Conservation (phyloP, 2,329 filamentous ascomycete species). For the Botrytis aclada region DNA sequence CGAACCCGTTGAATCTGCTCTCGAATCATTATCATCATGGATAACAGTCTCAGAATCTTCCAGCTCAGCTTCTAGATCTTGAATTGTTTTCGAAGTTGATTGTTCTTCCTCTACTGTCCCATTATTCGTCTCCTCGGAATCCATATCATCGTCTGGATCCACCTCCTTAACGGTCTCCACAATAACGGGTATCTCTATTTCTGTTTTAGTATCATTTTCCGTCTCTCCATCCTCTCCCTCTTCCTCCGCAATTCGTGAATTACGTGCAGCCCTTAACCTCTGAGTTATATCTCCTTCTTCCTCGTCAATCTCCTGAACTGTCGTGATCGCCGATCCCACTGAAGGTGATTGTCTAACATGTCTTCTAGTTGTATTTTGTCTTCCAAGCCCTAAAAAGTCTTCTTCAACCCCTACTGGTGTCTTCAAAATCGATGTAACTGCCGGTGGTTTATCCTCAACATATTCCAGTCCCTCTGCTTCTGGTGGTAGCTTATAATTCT, state of each 20-base stretch:
- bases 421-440: slow-evolving; percentile 40
- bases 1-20: slow-evolving; percentile 11
- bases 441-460: slow-evolving; percentile 42
- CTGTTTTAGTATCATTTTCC: slow-evolving; percentile 22
- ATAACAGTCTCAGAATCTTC: slow-evolving; percentile 10
- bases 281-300: slow-evolving; percentile 58
- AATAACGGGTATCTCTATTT: slow-evolving; percentile 36
- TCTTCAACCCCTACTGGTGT: slow-evolving; percentile 44
- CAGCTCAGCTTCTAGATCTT: neutral
- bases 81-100: neutral
- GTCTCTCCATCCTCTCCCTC: slow-evolving; percentile 1
- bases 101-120: neutral
- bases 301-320: slow-evolving; percentile 79
- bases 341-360: slow-evolving; percentile 79
- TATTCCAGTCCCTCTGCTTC: slow-evolving; percentile 84
- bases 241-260: slow-evolving; percentile 40
- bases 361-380: slow-evolving; percentile 71
- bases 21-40: slow-evolving; percentile 4
- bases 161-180: slow-evolving; percentile 35
- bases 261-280: slow-evolving; percentile 47
- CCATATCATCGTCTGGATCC: slow-evolving; percentile 27
- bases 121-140: neutral
- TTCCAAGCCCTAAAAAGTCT: slow-evolving; percentile 52
- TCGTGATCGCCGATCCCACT: slow-evolving; percentile 73
- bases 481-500: slow-evolving; percentile 92